Evolutionary conservation across 2,329 filamentous ascomycete species (phyloP).

Genomic region (Phialophora expanda): DNA sequence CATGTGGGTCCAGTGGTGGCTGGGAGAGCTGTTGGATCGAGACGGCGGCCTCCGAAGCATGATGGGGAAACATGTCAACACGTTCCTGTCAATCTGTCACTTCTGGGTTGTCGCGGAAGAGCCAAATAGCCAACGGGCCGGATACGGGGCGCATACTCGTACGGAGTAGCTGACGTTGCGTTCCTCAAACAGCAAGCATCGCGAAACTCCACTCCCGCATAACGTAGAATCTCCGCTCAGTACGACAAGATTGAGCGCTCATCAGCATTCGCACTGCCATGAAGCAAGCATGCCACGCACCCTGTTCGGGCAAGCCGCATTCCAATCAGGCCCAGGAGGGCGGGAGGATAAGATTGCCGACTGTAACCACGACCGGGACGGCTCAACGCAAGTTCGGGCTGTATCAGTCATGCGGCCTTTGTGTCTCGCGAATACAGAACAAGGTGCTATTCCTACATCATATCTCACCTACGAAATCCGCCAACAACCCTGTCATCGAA

Average conservation of each 20-base stretch:
- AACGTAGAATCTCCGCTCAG: not conserved
- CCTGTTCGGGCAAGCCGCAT: not conserved
- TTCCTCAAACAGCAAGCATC: not conserved
- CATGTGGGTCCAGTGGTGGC: not conserved
- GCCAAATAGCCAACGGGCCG: not conserved
- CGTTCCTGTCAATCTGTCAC: not conserved
- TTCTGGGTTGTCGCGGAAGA: not conserved
- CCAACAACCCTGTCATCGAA: not conserved
- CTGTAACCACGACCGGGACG: constrained; percentile 14
- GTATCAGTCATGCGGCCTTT: not conserved
- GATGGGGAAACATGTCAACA: not conserved
- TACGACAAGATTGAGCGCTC: not conserved
- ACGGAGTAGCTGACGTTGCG: not conserved
- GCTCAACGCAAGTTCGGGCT: not conserved
- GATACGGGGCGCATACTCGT: not conserved
- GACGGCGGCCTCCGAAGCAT: constrained; percentile 9
- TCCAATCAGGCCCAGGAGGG: not conserved
- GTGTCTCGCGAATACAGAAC: not conserved
- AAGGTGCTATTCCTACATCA: not conserved
- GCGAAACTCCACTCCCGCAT: not conserved
- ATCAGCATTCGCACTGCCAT: not conserved
- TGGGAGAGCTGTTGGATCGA: not conserved
- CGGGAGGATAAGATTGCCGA: constrained; percentile 11
- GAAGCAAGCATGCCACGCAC: not conserved
- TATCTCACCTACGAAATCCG: not conserved